Percentiles rank a stretch among this genome's conserved stretches.
Conservation (phyloP, 2,329 filamentous ascomycete species). For the Corynespora cassiicola region DNA sequence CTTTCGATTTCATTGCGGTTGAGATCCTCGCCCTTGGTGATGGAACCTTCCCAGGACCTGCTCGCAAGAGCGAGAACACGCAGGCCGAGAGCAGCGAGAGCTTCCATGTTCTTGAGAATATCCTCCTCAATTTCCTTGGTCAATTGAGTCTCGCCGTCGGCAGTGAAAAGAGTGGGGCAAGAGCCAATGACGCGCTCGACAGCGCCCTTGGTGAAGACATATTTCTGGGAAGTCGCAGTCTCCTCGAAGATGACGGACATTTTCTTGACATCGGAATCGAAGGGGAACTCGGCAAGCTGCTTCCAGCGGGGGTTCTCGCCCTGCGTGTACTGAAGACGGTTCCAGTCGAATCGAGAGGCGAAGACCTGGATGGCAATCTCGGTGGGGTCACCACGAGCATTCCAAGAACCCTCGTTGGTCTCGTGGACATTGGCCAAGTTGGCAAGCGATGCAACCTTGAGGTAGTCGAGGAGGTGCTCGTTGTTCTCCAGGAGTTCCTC, state of each 20-base stretch:
- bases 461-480: slow-evolving; percentile 37
- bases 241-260: slow-evolving; percentile 72
- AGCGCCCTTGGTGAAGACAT: slow-evolving; percentile 69
- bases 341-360: slow-evolving; percentile 70
- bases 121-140: slow-evolving; percentile 60
- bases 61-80: slow-evolving; percentile 72
- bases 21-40: too few species aligned
- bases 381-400: slow-evolving; percentile 53
- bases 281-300: slow-evolving; percentile 69
- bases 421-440: slow-evolving; percentile 59
- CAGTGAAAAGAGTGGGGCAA: slow-evolving; percentile 63
- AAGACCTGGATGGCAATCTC: slow-evolving; percentile 79
- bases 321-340: slow-evolving; percentile 53
- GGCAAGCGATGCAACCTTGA: slow-evolving; percentile 47
- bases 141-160: slow-evolving; percentile 53
- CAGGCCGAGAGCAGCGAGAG: slow-evolving; percentile 69
- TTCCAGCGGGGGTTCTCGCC: slow-evolving; percentile 38
- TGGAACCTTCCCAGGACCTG: slow-evolving; percentile 46
- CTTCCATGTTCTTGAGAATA: slow-evolving; percentile 72
- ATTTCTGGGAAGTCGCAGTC: slow-evolving; percentile 45
- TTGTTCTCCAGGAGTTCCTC: slow-evolving; percentile 35
- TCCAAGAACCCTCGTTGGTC: slow-evolving; percentile 46
- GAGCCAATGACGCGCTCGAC: slow-evolving; percentile 65
- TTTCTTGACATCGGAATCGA: slow-evolving; percentile 76
- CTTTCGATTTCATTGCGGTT: slow-evolving; percentile 69